Evolutionary conservation across 495 filamentous ascomycete genomes (phyloP).

Genomic region (Penicillium fimorum): DNA sequence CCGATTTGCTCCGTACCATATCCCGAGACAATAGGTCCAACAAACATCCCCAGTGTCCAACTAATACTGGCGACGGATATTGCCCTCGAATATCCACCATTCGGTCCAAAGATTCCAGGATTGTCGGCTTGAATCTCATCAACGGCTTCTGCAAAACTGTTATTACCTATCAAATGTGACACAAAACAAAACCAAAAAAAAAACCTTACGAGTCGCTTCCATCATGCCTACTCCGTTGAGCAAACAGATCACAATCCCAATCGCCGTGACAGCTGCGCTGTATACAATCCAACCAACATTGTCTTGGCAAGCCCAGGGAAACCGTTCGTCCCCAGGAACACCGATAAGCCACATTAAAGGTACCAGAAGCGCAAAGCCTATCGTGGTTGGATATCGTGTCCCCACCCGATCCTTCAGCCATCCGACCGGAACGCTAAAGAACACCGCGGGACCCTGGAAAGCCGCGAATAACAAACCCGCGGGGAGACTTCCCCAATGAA

Average conservation of each 20-base stretch:
- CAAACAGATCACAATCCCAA: conserved; percentile 17
- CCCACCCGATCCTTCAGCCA: conserved; percentile 32
- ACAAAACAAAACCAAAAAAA: not conserved
- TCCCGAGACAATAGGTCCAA: conserved; percentile 35
- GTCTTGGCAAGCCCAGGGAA: conserved; percentile 18
- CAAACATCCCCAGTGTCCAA: conserved; percentile 28
- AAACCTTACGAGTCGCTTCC: conserved; percentile 23
- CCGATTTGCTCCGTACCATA: conserved; percentile 28
- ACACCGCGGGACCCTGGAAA: conserved; percentile 22
- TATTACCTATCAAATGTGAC: not conserved
- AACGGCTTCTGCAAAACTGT: conserved; percentile 15
- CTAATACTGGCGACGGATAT: conserved; percentile 31
- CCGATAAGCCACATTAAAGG: conserved; percentile 25
- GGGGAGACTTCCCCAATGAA: conserved; percentile 21
- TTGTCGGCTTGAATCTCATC: conserved; percentile 20
- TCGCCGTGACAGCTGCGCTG: conserved; percentile 5
- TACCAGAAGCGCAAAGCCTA: conserved; percentile 20
- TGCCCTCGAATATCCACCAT: conserved; percentile 32
- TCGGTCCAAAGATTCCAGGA: conserved; percentile 24
- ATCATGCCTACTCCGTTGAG: conserved; percentile 27
- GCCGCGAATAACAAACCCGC: conserved; percentile 25
- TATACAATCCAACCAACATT: conserved; percentile 16
- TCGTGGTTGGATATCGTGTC: conserved; percentile 17
- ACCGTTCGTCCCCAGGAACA: conserved; percentile 21
- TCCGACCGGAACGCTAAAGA: conserved; percentile 24